Evolutionary conservation across 2,329 filamentous ascomycete genomes (phyloP).

Genomic region (Phyllosticta ampelicida): DNA sequence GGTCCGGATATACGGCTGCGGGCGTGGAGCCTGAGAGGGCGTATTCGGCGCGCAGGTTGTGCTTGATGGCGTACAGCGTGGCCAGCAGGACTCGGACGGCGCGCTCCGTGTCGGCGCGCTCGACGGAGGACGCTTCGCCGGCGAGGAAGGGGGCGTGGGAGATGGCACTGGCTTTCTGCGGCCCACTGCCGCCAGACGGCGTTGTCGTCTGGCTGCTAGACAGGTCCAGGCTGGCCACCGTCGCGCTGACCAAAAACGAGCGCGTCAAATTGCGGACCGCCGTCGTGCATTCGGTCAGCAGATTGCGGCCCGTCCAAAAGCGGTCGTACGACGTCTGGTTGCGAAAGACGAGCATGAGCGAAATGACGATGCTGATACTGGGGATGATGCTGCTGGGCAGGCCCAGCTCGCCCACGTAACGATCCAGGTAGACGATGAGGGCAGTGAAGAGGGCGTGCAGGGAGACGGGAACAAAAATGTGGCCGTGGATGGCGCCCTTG

Average conservation of each 20-base stretch:
- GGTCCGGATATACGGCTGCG: constrained; percentile 17
- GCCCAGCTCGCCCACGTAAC: constrained; percentile 39
- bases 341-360: constrained; percentile 56
- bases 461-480: constrained; percentile 46
- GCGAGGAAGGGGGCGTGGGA: constrained; percentile 4
- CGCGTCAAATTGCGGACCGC: constrained; percentile 49
- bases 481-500: constrained; percentile 52
- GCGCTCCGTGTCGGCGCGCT: constrained; percentile 48
- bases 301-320: constrained; percentile 51
- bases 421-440: constrained; percentile 48
- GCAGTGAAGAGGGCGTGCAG: constrained; percentile 49
- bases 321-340: constrained; percentile 54
- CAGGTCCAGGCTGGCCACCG: constrained; percentile 19
- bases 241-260: constrained; percentile 40
- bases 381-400: constrained; percentile 52
- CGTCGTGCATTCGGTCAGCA: constrained; percentile 47
- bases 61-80: constrained; percentile 52
- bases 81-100: constrained; percentile 49
- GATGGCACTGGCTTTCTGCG: constrained; percentile 7
- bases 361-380: constrained; percentile 53
- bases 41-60: constrained; percentile 53
- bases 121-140: constrained; percentile 22
- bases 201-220: background rate
- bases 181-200: background rate
- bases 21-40: constrained; percentile 19